A percentile compares a stretch with the other conserved stretches of the same genome.
These are phyloP conservation scores for Solanum peruvianum DNA, from an alignment of 257 asterid species.

Conservation along the genomic window DNA sequence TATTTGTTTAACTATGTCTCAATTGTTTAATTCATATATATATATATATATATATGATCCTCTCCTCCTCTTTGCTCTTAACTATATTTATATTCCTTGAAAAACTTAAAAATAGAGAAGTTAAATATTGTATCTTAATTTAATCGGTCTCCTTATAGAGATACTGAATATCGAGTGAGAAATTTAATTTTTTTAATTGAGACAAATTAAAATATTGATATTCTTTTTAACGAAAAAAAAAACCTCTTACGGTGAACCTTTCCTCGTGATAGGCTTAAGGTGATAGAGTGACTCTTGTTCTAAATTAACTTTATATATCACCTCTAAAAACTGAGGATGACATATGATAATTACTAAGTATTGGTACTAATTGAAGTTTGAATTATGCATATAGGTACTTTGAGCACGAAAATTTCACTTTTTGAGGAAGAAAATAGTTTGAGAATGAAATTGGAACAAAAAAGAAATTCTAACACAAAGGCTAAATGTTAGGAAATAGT, in stretches of 20 bases:
- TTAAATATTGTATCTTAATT: no score
- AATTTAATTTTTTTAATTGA: no score
- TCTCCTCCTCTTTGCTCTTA: not conserved
- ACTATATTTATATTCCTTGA: not conserved
- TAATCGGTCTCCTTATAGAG: no score
- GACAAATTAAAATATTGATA: not conserved
- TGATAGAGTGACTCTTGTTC: not conserved
- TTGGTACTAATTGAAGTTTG: not conserved
- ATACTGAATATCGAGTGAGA: fast-evolving
- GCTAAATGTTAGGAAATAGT: not conserved
- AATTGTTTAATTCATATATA: not conserved
- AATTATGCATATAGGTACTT: not conserved
- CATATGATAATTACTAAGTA: not conserved
- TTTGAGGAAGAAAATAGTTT: not conserved
- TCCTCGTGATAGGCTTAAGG: not conserved
- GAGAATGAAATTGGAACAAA: not conserved
- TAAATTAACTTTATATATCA: not conserved
- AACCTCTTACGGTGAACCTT: not conserved
- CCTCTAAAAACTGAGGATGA: not conserved
- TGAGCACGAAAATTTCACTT: not conserved
- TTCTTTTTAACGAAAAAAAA: not conserved
- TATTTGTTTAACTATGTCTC: not conserved
- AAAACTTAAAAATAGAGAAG: not conserved
- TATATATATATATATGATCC: not conserved
- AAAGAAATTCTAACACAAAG: not conserved